A percentile compares a stretch with the other conserved stretches of the same genome.
Evolutionary conservation across 768 basidiomycete species (phyloP).

Genomic region (Terana coerulea): DNA sequence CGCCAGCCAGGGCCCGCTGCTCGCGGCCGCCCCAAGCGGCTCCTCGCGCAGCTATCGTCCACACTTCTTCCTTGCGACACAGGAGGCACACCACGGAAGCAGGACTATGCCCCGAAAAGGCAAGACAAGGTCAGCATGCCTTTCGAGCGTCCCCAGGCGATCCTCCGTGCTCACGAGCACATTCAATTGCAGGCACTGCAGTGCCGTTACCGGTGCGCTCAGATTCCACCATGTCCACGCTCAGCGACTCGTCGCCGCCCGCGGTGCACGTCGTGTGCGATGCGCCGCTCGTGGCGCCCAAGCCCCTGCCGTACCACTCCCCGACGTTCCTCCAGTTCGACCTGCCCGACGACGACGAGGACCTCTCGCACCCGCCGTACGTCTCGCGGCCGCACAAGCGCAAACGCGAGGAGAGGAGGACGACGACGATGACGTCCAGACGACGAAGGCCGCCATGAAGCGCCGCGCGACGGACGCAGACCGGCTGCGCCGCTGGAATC

Average conservation of each 20-base stretch:
- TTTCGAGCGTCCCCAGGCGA: neutral
- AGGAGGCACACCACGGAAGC: neutral
- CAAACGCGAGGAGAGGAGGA: conserved; percentile 36
- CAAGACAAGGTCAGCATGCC: neutral
- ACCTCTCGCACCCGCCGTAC: conserved; percentile 68
- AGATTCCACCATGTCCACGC: conserved; percentile 21
- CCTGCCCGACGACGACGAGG: conserved; percentile 63
- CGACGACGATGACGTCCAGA: neutral
- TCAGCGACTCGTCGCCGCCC: conserved; percentile 24
- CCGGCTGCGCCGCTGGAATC: neutral
- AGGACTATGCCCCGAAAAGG: neutral
- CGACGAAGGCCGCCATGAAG: conserved; percentile 13
- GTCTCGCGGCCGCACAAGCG: conserved; percentile 51
- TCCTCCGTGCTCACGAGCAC: neutral
- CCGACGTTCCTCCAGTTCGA: conserved; percentile 67
- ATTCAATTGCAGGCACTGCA: neutral
- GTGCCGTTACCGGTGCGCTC: neutral
- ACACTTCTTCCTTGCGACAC: neutral
- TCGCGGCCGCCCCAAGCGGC: neutral
- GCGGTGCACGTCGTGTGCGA: conserved; percentile 54
- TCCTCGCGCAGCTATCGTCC: neutral
- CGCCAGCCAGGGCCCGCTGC: neutral
- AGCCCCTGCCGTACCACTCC: conserved; percentile 65
- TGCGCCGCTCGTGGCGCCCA: conserved; percentile 64
- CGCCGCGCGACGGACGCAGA: conserved; percentile 14